Percentiles rank a stretch among this genome's conserved stretches.
Conservation (phyloP, 83 land plant genomes). For the Picea engelmannii region DNA sequence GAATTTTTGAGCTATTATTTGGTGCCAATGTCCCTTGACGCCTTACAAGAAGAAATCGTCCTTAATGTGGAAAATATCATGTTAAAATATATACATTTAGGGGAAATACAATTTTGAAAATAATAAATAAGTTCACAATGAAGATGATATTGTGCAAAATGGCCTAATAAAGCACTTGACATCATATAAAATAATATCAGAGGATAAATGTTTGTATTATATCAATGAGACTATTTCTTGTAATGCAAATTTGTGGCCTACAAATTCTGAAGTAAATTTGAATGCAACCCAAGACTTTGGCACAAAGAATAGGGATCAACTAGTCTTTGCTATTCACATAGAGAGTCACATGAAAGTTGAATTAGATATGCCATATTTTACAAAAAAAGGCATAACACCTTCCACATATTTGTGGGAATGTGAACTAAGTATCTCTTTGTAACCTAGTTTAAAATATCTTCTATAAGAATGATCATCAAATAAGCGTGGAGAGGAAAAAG, state of each 20-base stretch:
- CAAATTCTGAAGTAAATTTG: background rate
- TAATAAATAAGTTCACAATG: background rate
- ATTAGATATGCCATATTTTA: background rate
- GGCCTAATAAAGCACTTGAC: background rate
- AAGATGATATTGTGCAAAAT: background rate
- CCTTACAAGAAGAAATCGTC: background rate
- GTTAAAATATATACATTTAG: background rate
- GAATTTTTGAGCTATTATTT: background rate
- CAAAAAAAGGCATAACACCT: background rate
- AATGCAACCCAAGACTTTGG: background rate
- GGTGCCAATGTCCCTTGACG: background rate
- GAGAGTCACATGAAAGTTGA: background rate
- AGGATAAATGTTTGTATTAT: background rate
- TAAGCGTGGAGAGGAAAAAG: no score
- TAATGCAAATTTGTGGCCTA: constrained; percentile 2
- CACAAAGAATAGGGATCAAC: background rate
- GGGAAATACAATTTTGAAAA: background rate
- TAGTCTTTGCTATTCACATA: background rate
- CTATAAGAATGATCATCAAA: background rate
- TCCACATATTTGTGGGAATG: background rate
- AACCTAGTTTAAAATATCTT: background rate
- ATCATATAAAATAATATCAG: background rate
- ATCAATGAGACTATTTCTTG: background rate
- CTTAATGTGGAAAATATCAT: background rate
- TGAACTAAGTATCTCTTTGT: background rate